phyloP scores from a whole-genome alignment of 83 land plant species.

The Larix sibirica region DNA sequence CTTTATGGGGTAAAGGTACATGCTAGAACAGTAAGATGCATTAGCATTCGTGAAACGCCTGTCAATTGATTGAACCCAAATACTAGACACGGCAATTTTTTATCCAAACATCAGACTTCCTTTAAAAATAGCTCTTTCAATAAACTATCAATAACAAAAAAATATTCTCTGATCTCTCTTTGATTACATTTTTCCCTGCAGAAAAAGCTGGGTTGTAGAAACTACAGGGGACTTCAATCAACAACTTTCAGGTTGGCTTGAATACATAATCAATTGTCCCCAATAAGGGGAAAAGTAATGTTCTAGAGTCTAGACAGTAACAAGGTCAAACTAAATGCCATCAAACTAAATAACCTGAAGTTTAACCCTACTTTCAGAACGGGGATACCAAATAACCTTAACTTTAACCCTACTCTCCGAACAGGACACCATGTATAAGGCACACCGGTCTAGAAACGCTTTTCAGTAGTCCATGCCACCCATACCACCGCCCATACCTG shows the following conservation, averaged over 20 bases:
- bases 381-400: background rate
- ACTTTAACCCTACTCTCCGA: background rate
- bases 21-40: no score
- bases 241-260: background rate
- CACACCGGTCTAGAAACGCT: background rate
- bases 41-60: no score
- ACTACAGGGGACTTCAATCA: background rate
- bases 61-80: no score
- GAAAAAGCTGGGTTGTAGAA: background rate
- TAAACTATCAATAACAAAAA: no score
- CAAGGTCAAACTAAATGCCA: background rate
- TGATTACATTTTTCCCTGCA: constrained; percentile 10
- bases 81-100: no score
- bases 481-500: constrained; percentile 38
- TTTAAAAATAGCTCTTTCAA: no score
- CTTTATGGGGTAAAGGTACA: no score
- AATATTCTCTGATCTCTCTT: background rate
- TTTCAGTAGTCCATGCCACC: constrained; percentile 30
- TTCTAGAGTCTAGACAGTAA: background rate
- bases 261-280: background rate
- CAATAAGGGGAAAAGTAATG: background rate
- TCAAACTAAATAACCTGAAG: background rate
- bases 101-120: no score
- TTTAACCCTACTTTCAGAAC: background rate
- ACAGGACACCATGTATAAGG: background rate